Evolutionary conservation across 139 green algal genomes (phyloP), one percentile per base, ranked within the genome.

Genomic region (Coelastrella sp.): DNA sequence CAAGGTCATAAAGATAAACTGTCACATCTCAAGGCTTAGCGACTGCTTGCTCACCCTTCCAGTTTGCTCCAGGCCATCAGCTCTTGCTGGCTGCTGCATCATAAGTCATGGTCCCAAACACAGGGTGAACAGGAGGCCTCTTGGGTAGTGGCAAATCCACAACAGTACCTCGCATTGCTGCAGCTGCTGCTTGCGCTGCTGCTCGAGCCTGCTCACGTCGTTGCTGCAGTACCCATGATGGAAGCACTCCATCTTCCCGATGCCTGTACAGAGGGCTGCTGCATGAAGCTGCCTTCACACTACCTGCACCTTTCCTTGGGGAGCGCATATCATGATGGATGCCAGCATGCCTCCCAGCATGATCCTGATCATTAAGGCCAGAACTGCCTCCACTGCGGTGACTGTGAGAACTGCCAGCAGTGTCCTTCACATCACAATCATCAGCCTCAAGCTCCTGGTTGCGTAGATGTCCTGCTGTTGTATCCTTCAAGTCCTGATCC

Each of bases 111-210:
- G n/a, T 62, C 2, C 71, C 71, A 79, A 79, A 79, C 0, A 79
- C 32, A 30, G 71, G 71, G 34, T 79, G 71, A n/a, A 79, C 71
- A 5, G 71, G 71, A n/a, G 71, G 30, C 71, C n/a, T 34, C 41
- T 79, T 60, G 9, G 40, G 71, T 11, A 79, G 71, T 7, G 40
- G 41, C 41, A 62, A 3, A 38, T 79, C 48, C 43, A 60, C 71
- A 37, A 62, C 71, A 53, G n/a, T 62, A 40, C 40, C 71, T 40
- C n/a, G 38, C 6, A n/a, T 21, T 5, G 43, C 71, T 32, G 71
- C 71, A 60, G 71, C 71, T 63, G 71, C 71, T 27, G 71, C 71
- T 41, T 8, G 41, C 41, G 67, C 67, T 76, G 34, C 67, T 13
- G 23, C 11, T 23, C 17, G 30, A 3, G 34, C 30, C 37, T 76